Evolutionary conservation across 257 asterid genomes (phyloP), one percentile per base, ranked within the genome.

Genomic region (Jacaranda mimosifolia): DNA sequence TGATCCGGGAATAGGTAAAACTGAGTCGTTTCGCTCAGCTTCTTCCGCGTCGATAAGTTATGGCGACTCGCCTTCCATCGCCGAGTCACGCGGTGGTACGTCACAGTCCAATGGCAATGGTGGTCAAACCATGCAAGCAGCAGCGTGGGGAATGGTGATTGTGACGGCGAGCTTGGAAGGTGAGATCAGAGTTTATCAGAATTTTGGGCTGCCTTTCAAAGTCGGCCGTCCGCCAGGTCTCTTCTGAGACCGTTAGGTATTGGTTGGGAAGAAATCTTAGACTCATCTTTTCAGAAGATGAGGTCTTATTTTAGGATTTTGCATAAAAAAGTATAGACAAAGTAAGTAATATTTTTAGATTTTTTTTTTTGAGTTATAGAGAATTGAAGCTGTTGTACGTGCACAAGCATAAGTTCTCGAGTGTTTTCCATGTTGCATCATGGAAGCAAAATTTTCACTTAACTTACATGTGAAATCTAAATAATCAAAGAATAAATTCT

Each of bases 141-240:
- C 97, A 10, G 89, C 98, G 0, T 90, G 98, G 98, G 98, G 98
- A 7, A 9, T 84, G 85, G 98, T 87, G 17, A 87, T 94, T 52
- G 91, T 90, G n/a, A 85, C 97, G 17, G 93, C 96, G 3, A 84
- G 86, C 74, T 39, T 85, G 63, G 93, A 90, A 18, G 98, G 98
- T 60, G 93, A 94, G 26, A 91, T 94, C 62, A 86, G 87, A 73
- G 94, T 94, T 5, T 94, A 88, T 79, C 98, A 94, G 77, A 94
- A 94, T 75, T 89, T 94, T 17, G 97, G 98, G 7, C 74, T 89
- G 73, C 98, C 97, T 12, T 52, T 90, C 4, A 87, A 87, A 67
- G 88, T 80, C 3, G 32, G 63, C 32, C 83, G 89, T 4, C 89
- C 66, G 45, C 35, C 71, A 12, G 53, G 58, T 74, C 85, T 87